These are phyloP conservation scores for Cotoneaster glaucophyllus DNA, from an alignment of 306 rosid genomes.

Conservation along the genomic window DNA sequence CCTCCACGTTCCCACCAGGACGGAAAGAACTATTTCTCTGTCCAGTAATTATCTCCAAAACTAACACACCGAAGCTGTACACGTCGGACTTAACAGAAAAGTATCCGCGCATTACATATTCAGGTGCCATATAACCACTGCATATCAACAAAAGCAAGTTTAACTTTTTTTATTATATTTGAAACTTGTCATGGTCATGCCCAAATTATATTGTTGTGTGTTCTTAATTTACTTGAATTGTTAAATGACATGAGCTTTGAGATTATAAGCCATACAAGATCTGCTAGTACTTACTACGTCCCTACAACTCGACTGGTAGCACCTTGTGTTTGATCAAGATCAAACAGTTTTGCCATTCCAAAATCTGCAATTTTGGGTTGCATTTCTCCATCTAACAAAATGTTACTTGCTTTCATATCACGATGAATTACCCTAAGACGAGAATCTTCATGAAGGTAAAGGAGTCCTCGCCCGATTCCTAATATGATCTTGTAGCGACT, in stretches of 20 bases:
- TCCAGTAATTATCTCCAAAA: too few relatives aligned
- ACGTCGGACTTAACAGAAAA: too few relatives aligned
- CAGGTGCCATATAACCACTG: not conserved
- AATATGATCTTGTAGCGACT: not conserved
- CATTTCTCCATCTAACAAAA: not conserved
- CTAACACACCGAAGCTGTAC: too few relatives aligned
- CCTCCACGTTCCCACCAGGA: not conserved
- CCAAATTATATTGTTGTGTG: not conserved
- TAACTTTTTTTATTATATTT: not conserved
- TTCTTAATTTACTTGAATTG: not conserved
- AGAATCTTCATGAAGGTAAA: too few relatives aligned
- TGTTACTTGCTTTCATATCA: not conserved
- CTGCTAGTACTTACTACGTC: not conserved
- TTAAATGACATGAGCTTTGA: not conserved
- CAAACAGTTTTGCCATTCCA: not conserved
- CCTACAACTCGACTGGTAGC: not conserved
- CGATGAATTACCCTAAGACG: not conserved
- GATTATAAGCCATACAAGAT: not conserved
- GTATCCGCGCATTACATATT: not conserved
- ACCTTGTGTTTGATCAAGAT: not conserved
- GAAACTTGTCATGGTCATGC: not conserved
- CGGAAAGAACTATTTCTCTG: too few relatives aligned
- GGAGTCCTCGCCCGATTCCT: not conserved
- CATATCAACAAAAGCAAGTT: not conserved
- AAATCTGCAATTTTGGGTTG: slow-evolving; percentile 3